Percentiles rank a stretch among this genome's conserved stretches.
phyloP scores from a whole-genome alignment of 768 basidiomycete species.

The Aureoboletus auriporus region DNA sequence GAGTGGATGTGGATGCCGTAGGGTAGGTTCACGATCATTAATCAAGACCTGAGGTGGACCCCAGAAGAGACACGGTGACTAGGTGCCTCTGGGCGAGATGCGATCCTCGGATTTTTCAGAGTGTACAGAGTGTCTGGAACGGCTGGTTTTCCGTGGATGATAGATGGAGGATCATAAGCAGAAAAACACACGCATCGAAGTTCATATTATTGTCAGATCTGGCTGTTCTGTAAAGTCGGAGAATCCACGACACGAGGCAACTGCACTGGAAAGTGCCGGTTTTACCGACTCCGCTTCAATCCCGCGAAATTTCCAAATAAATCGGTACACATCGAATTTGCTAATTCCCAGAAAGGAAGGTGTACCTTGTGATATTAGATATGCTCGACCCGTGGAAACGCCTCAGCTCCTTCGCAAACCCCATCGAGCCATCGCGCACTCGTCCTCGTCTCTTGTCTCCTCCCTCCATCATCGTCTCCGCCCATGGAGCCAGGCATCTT shows the following conservation, averaged over 20 bases:
- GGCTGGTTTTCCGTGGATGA: too few species aligned
- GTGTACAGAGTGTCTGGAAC: too few species aligned
- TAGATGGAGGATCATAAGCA: conserved; percentile 14
- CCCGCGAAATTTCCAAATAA: conserved; percentile 19
- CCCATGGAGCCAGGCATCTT: conserved; percentile 24
- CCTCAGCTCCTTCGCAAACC: background rate
- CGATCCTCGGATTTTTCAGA: conserved; percentile 12
- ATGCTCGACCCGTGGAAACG: conserved; percentile 10
- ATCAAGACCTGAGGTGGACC: conserved; percentile 1
- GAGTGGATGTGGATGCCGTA: background rate
- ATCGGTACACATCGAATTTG: conserved; percentile 6
- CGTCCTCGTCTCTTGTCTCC: conserved; percentile 15
- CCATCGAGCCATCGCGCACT: conserved; percentile 9
- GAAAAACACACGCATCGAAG: conserved; percentile 9
- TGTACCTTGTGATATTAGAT: conserved; percentile 6
- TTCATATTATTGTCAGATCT: background rate
- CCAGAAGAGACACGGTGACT: too few species aligned
- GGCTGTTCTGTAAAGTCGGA: background rate
- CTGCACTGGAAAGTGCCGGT: conserved; percentile 7
- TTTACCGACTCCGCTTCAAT: conserved; percentile 13
- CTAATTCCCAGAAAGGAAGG: conserved; percentile 23
- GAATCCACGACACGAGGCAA: conserved; percentile 1
- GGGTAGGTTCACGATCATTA: conserved; percentile 17
- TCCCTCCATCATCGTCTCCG: background rate
- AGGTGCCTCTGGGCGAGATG: background rate